These are phyloP conservation scores for Drosera capensis DNA, from an alignment of 148 eudicot species.

Conservation along the genomic window DNA sequence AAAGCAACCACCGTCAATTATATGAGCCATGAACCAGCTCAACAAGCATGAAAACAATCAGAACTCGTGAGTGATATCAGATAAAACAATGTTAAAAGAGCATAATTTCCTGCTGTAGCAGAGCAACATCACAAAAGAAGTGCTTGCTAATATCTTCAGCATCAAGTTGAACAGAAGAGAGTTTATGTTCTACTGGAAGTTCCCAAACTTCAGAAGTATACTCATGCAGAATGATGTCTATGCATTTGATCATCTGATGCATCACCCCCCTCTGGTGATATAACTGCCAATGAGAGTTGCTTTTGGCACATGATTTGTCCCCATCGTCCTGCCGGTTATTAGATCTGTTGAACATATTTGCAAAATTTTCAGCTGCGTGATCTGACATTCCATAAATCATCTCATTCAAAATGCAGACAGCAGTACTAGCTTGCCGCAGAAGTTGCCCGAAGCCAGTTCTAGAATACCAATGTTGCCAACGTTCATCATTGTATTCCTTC, in stretches of 20 bases:
- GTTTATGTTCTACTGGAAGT: conserved; percentile 49
- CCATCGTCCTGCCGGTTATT: conserved; percentile 11
- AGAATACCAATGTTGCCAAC: conserved; percentile 80
- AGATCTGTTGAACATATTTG: conserved; percentile 29
- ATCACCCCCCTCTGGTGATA: conserved; percentile 18
- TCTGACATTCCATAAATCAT: conserved; percentile 78
- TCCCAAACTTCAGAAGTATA: conserved; percentile 78
- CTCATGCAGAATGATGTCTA: conserved; percentile 74
- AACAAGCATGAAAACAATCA: conserved; percentile 2
- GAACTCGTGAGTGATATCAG: background rate
- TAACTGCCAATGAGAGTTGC: conserved; percentile 28
- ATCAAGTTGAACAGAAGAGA: conserved; percentile 28
- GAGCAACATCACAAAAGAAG: conserved; percentile 62
- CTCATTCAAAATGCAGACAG: conserved; percentile 77
- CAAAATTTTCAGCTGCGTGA: conserved; percentile 28
- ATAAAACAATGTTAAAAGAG: conserved; percentile 13
- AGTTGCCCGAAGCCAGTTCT: conserved; percentile 63
- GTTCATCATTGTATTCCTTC: conserved; percentile 42
- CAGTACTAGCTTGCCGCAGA: conserved; percentile 75
- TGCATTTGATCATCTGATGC: conserved; percentile 42
- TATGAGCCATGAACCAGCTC: background rate
- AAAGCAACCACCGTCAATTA: conserved; percentile 9
- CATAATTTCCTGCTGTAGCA: conserved; percentile 54
- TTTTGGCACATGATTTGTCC: conserved; percentile 12
- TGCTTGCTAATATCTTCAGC: conserved; percentile 34